Base-by-base conservation (phyloP, 208 protist species). In the Leishmania tarentolae region DNA sequence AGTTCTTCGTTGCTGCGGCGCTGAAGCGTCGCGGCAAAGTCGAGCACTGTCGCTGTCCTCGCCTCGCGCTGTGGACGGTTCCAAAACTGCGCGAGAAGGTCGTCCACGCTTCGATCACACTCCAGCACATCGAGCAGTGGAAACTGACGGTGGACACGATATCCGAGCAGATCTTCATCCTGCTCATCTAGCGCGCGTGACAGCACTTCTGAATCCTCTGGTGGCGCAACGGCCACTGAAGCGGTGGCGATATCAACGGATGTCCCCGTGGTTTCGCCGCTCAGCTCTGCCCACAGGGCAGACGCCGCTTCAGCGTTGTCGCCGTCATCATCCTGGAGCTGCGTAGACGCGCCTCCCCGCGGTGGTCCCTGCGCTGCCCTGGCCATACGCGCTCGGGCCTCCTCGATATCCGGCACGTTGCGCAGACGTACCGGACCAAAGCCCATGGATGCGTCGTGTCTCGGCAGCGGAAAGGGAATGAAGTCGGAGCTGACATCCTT, bases 381-480 rank as follows among this genome's bases (percentile, higher is more conserved):
- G 21, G 31, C 71, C 83, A 85, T 88, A 42, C 91, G 88, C 56
- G 81, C 80, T 59, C 82, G 42, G 9, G 90, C 91, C 15, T 63
- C 65, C 68, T 92, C 92, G 56, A 97, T 83, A 77, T 97, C 94
- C 7, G 94, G 92, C 70, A 98, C 90, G 74, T 98, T 89, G 37
- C 66, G 86, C 57, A 98, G 66, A 19, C 91, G 87, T 77, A 95
- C 88, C 52, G 94, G 94, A 0, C 94, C 94, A 75, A 94, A 96
- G 31, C 93, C 94, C 57, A 98, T 76, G 1, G 84, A 80, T 24
- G 79, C 90, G 77, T 98, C 94, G 80, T 96, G 92, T 80, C 91
- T 94, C 4, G 94, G 93, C 31, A 98, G 82, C 19, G 94, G 94
- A 81, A 96, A 98, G 0, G 94, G 94, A 0, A 92, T 98, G 76